Base-by-base conservation (phyloP, 768 basidiomycete species). In the Rhodosporidiobolus sp. region DNA sequence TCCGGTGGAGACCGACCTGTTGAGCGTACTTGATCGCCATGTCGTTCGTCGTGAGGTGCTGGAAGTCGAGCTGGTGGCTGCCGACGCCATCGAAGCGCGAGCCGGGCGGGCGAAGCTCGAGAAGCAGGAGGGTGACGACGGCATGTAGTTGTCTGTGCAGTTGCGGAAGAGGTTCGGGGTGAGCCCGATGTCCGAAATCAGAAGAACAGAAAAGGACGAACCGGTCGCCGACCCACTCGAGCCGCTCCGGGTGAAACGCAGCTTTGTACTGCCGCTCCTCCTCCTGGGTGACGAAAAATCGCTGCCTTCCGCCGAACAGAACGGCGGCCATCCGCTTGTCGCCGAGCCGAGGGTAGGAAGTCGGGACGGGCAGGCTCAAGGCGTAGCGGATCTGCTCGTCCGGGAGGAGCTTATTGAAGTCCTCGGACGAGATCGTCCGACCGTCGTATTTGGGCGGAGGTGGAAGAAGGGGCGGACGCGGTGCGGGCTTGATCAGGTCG, bases 151-250 rank as follows among this genome's bases (percentile, higher is more conserved):
- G 8, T 7, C 38, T 43, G 38, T 43, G 38, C 38, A 43, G n/a
- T n/a, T n/a, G n/a, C n/a, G n/a, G n/a, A n/a, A n/a, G n/a, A n/a
- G n/a, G n/a, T n/a, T n/a, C n/a, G n/a, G n/a, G n/a, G n/a, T n/a
- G n/a, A 7, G 38, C 38, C 7, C 14, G 38, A 43, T 43, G 38
- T 43, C 14, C 38, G 38, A 43, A 14, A 43, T 43, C 8, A 7
- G 14, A 14, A 43, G 7, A 14, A 14, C 8, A 43, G 38, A 43
- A 43, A 43, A 43, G 38, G 65, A 59, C 32, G 34, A 26, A 28
- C 14, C 63, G 48, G 46, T 70, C 69, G 10, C 69, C 69, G 46
- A 34, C 20, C 19, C 52, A 65, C 32, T 70, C 69, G 32, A 70
- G 52, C 12, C 49, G 56, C 32, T 70, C 69, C 11, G 24, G 56